A percentile compares a stretch with the other conserved stretches of the same genome.
Conservation (phyloP, 2,329 filamentous ascomycete species). For the Xylaria digitata region DNA sequence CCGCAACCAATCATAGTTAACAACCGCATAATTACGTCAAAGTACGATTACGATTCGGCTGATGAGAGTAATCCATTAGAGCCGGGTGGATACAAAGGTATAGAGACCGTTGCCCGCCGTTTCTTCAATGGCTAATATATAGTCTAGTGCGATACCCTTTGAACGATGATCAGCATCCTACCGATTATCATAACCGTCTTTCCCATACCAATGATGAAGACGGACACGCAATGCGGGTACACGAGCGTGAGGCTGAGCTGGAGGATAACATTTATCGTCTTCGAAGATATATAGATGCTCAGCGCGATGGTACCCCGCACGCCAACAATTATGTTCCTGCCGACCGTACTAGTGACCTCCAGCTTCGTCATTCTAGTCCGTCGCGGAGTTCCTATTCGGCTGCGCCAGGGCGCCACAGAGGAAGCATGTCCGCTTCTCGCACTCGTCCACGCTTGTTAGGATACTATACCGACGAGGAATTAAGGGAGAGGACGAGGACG, state of each 20-base stretch:
- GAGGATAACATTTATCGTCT: too few relatives aligned
- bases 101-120: neutral
- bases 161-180: neutral
- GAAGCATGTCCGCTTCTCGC: neutral
- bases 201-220: too few relatives aligned
- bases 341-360: too few relatives aligned
- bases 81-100: neutral
- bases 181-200: neutral
- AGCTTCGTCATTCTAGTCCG: too few relatives aligned
- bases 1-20: too few relatives aligned
- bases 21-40: too few relatives aligned
- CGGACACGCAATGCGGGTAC: too few relatives aligned
- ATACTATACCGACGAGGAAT: conserved; percentile 2
- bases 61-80: conserved; percentile 6
- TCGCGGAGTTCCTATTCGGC: neutral
- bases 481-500: neutral
- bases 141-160: neutral
- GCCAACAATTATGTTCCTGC: too few relatives aligned
- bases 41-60: neutral
- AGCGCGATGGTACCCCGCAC: too few relatives aligned
- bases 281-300: too few relatives aligned
- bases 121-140: neutral
- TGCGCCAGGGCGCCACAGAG: neutral
- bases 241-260: too few relatives aligned
- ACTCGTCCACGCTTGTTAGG: neutral